Percentiles rank a stretch among this genome's conserved stretches.
Conservation (phyloP, 805 yeast genomes). For the Saccharomycopsis babjevae region DNA sequence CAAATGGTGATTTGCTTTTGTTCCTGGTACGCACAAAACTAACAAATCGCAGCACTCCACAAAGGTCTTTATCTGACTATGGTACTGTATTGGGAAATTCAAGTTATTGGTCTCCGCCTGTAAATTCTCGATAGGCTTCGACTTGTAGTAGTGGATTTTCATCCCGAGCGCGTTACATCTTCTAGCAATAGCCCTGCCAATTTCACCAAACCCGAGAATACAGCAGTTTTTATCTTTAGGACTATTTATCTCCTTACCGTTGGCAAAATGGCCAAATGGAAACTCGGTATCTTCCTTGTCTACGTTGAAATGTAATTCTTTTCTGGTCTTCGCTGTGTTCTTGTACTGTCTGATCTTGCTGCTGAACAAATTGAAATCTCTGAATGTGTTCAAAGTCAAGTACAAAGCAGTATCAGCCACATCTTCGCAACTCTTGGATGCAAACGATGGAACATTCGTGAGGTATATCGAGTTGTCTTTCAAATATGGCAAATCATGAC, state of each 20-base stretch:
- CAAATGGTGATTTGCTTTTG: conserved; percentile 40
- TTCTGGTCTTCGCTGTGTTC: conserved; percentile 34
- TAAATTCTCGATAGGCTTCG: conserved; percentile 29
- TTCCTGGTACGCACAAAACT: conserved; percentile 48
- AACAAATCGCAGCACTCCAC: conserved; percentile 38
- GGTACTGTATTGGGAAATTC: conserved; percentile 31
- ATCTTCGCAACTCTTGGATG: conserved; percentile 35
- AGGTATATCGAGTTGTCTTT: conserved; percentile 31
- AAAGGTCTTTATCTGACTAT: conserved; percentile 25
- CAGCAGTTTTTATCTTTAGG: conserved; percentile 45
- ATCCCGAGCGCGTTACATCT: conserved; percentile 45
- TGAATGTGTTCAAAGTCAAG: conserved; percentile 43
- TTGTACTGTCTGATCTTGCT: conserved; percentile 24
- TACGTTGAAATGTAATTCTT: conserved; percentile 23
- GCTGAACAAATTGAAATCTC: conserved; percentile 37
- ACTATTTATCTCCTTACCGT: conserved; percentile 29
- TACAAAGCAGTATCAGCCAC: conserved; percentile 57
- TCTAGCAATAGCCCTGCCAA: conserved; percentile 44
- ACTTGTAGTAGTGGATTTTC: conserved; percentile 46
- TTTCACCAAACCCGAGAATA: conserved; percentile 52
- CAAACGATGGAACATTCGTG: conserved; percentile 32
- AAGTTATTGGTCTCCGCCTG: conserved; percentile 22
- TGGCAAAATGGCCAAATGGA: conserved; percentile 33
- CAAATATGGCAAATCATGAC: conserved; percentile 35
- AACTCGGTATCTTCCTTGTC: conserved; percentile 26